Conservation (phyloP, 768 basidiomycete species). For the Pleurotus tuber-regium region DNA sequence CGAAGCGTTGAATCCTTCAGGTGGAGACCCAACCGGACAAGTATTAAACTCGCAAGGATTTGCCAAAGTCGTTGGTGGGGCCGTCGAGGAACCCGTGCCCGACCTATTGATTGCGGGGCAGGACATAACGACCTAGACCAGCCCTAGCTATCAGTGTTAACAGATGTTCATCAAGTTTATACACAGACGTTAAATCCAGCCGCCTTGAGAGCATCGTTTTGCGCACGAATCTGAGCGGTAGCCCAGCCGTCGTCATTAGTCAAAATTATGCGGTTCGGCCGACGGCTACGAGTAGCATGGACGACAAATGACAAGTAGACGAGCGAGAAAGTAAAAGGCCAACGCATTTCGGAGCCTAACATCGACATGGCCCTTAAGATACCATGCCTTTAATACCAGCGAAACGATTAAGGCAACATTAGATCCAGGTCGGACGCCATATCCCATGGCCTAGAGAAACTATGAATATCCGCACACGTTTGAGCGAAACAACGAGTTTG, state of each 20-base stretch:
- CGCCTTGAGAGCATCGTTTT: constrained; percentile 23
- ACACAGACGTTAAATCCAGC: constrained; percentile 27
- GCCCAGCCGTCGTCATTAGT: constrained; percentile 28
- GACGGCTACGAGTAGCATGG: neutral
- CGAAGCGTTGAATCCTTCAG: constrained; percentile 31
- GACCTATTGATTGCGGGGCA: constrained; percentile 33
- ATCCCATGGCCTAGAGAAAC: too few species aligned
- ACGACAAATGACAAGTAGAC: neutral
- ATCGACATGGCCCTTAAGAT: too few species aligned
- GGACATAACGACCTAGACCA: constrained; percentile 31
- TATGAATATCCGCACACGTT: too few species aligned
- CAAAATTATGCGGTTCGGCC: constrained; percentile 6
- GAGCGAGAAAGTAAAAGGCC: neutral
- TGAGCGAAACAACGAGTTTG: too few species aligned
- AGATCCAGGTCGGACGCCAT: too few species aligned
- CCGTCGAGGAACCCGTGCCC: constrained; percentile 30
- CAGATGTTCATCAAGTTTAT: too few species aligned
- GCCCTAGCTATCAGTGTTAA: neutral
- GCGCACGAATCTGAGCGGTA: constrained; percentile 30
- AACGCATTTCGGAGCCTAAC: too few species aligned
- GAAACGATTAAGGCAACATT: too few species aligned
- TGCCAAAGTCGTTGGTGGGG: constrained; percentile 22
- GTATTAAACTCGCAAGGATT: constrained; percentile 35
- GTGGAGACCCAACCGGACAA: constrained; percentile 31
- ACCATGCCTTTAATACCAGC: too few species aligned